These are phyloP conservation scores for Cladophialophora carrionii DNA, from an alignment of 2,329 filamentous ascomycete genomes.

Conservation along the genomic window DNA sequence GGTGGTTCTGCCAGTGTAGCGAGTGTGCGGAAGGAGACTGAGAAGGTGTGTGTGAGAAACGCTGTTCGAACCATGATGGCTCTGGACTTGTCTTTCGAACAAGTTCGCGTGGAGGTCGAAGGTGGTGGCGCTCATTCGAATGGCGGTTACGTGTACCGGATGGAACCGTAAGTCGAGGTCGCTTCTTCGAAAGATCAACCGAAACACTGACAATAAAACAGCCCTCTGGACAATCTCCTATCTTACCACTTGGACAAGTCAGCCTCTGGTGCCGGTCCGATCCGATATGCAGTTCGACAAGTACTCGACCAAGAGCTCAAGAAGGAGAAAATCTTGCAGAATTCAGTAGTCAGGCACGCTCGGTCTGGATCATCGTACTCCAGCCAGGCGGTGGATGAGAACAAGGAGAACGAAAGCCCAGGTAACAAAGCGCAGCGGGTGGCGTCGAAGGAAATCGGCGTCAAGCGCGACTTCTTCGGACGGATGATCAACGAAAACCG, in stretches of 20 bases:
- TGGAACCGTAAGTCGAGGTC: conserved; percentile 76
- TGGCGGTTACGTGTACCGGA: conserved; percentile 81
- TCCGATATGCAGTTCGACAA: conserved; percentile 89
- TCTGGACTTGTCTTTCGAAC: conserved; percentile 78
- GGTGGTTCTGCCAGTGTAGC: conserved; percentile 69
- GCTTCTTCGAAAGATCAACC: conserved; percentile 39
- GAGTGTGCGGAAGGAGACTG: conserved; percentile 83
- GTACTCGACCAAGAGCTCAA: conserved; percentile 89
- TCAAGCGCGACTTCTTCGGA: conserved; percentile 86
- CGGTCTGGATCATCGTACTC: conserved; percentile 44
- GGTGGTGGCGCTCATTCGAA: conserved; percentile 48
- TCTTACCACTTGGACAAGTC: conserved; percentile 68
- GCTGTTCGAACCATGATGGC: conserved; percentile 83
- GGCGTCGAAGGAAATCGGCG: conserved; percentile 40
- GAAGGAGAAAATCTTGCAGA: conserved; percentile 69
- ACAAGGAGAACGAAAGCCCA: conserved; percentile 42
- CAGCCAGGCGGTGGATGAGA: conserved; percentile 32
- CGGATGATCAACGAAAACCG: conserved; percentile 59
- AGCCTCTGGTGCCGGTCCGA: conserved; percentile 64
- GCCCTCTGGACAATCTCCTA: conserved; percentile 74
- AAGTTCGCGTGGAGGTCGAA: conserved; percentile 75
- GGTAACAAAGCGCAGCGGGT: conserved; percentile 42
- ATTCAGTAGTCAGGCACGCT: conserved; percentile 67
- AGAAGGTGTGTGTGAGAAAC: conserved; percentile 77
- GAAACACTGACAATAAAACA: conserved; percentile 37